phyloP scores from a whole-genome alignment of 2,329 filamentous ascomycete genomes.

The Fusarium sp. region DNA sequence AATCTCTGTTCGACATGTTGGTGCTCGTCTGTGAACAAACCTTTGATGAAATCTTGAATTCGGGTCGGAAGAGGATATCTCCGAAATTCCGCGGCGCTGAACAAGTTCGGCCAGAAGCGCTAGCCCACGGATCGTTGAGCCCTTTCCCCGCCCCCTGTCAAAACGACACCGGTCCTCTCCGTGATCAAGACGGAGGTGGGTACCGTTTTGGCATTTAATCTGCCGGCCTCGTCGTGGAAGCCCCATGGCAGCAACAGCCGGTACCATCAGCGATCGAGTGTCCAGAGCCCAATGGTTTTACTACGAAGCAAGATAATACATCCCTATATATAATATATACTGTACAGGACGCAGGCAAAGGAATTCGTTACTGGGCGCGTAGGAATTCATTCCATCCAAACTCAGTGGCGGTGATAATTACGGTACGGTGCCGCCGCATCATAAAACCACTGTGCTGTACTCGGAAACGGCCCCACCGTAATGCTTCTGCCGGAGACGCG shows the following conservation, averaged over 20 bases:
- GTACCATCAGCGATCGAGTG: background rate
- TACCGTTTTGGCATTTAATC: constrained; percentile 25
- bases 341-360: background rate
- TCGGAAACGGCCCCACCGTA: constrained; percentile 35
- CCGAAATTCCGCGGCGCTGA: background rate
- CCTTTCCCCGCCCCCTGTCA: constrained; percentile 30
- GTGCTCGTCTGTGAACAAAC: background rate
- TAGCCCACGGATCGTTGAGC: constrained; percentile 11
- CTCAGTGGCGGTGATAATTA: background rate
- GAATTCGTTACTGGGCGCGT: background rate
- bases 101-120: constrained; percentile 1
- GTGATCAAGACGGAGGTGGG: constrained; percentile 33
- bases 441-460: constrained; percentile 3
- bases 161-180: constrained; percentile 25
- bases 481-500: constrained; percentile 26
- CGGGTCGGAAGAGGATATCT: background rate
- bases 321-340: background rate
- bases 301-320: background rate
- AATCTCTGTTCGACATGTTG: background rate
- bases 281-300: no score
- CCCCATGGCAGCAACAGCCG: background rate
- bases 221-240: constrained; percentile 15
- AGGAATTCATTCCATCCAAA: background rate
- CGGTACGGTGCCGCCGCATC: constrained; percentile 19
- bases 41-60: background rate